Evolutionary conservation across 257 asterid species (phyloP).

Genomic region (Solanum ossicruentum): DNA sequence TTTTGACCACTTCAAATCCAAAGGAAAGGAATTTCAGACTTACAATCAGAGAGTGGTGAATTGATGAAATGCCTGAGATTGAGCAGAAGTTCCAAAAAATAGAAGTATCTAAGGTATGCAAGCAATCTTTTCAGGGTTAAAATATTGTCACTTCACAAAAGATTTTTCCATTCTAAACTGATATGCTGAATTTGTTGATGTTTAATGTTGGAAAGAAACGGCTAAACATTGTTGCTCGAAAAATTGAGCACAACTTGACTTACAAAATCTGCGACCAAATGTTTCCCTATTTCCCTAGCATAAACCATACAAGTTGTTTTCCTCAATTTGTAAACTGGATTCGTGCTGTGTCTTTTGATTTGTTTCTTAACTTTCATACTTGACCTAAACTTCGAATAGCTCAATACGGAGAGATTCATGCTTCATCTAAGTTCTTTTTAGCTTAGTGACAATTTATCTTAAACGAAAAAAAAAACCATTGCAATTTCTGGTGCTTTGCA

Average conservation of each 20-base stretch:
- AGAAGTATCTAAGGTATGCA: neutral
- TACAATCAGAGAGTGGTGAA: neutral
- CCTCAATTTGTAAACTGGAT: neutral
- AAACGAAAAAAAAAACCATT: neutral
- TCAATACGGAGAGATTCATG: neutral
- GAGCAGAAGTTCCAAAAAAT: neutral
- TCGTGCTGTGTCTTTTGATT: neutral
- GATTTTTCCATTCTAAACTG: neutral
- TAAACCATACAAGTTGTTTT: neutral
- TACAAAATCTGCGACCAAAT: neutral
- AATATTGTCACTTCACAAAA: neutral
- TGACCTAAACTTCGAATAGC: neutral
- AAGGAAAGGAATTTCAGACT: neutral
- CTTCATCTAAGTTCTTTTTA: neutral
- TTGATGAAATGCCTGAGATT: neutral
- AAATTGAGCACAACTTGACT: neutral
- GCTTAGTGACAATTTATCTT: neutral
- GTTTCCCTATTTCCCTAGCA: neutral
- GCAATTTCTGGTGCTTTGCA: neutral
- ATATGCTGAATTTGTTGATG: neutral
- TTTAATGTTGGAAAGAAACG: neutral
- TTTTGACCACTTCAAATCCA: neutral
- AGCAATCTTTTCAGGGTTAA: neutral
- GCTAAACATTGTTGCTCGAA: neutral
- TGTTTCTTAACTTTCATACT: neutral